A percentile compares a stretch with the other conserved stretches of the same genome.
Conservation (phyloP, 257 asterid species). For the Nicotiana benthamiana region DNA sequence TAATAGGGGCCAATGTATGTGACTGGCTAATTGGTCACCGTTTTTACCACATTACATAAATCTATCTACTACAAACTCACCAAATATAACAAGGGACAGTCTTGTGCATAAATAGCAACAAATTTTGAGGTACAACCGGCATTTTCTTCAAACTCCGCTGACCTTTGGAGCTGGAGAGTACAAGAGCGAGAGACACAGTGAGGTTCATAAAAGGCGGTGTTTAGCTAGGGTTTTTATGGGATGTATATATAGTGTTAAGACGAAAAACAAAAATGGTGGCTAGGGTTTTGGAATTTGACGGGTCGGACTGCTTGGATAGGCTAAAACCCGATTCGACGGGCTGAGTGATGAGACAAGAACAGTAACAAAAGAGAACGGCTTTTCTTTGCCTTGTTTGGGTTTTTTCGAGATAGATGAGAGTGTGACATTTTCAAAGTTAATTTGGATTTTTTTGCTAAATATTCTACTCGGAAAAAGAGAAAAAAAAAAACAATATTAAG, state of each 20-base stretch:
- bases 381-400: no score
- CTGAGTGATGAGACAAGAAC: background rate
- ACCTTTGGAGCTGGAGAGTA: background rate
- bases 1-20: background rate
- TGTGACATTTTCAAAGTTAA: no score
- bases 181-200: background rate
- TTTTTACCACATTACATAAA: background rate
- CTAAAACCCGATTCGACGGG: background rate
- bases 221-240: background rate
- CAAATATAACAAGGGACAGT: background rate
- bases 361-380: no score
- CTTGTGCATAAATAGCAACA: background rate
- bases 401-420: no score
- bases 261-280: background rate
- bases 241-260: background rate
- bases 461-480: no score
- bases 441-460: no score
- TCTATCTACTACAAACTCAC: background rate
- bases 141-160: background rate
- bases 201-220: background rate
- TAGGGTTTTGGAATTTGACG: background rate
- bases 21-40: slow-evolving; percentile 10
- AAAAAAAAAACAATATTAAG: no score
- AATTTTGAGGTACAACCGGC: background rate
- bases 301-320: background rate